Evolutionary conservation across 495 filamentous ascomycete species (phyloP).

Genomic region (Mytilinidion resinicola): DNA sequence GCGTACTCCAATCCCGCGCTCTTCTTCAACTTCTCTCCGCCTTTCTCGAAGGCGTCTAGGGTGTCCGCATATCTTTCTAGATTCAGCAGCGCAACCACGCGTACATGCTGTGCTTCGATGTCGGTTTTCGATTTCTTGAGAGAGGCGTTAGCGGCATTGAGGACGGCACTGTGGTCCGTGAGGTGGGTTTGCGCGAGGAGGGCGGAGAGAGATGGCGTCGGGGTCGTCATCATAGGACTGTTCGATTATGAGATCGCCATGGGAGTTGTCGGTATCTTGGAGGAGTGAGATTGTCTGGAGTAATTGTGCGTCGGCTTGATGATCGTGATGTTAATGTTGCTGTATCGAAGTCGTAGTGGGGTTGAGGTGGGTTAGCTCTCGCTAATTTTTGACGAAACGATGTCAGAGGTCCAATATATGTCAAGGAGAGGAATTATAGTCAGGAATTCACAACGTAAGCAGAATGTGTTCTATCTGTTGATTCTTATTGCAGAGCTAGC

Average conservation of each 20-base stretch:
- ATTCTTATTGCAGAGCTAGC: too few relatives aligned
- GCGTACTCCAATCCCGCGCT: slow-evolving; percentile 70
- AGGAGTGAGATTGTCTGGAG: neutral
- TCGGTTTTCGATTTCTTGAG: slow-evolving; percentile 60
- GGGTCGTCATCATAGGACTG: slow-evolving; percentile 24
- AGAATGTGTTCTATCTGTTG: too few relatives aligned
- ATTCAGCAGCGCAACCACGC: slow-evolving; percentile 80
- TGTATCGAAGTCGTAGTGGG: neutral
- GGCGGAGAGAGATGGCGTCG: slow-evolving; percentile 47
- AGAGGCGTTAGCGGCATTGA: slow-evolving; percentile 63
- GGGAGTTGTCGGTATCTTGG: neutral
- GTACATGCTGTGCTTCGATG: slow-evolving; percentile 64
- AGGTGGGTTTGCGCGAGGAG: slow-evolving; percentile 55
- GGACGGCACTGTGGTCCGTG: slow-evolving; percentile 67
- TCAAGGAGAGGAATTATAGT: too few relatives aligned
- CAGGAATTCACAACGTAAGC: too few relatives aligned
- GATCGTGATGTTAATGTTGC: neutral
- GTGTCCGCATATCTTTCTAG: slow-evolving; percentile 92
- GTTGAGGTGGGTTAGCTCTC: neutral
- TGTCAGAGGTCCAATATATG: too few relatives aligned
- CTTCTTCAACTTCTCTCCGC: slow-evolving; percentile 59
- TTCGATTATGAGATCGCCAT: slow-evolving; percentile 5
- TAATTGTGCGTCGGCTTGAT: neutral
- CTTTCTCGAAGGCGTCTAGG: slow-evolving; percentile 66
- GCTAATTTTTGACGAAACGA: too few relatives aligned